Percentiles rank a stretch among this genome's conserved stretches.
These are phyloP conservation scores for Cucurbitaria berberidis DNA, from an alignment of 2,329 filamentous ascomycete species.

Conservation along the genomic window DNA sequence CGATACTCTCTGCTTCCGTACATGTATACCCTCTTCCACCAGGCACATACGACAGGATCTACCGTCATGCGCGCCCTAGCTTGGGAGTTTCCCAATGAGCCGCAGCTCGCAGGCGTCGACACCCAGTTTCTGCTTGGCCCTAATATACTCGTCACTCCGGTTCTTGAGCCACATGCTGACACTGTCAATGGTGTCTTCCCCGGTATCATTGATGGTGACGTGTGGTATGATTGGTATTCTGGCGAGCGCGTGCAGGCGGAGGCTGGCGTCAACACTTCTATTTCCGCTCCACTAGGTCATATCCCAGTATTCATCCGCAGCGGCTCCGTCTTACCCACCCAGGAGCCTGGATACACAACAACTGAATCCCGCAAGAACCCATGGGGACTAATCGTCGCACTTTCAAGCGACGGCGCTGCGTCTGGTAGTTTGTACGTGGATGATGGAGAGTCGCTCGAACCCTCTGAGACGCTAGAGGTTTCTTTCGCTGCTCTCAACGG, in stretches of 20 bases:
- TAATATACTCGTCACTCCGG: constrained; percentile 70
- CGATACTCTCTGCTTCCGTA: constrained; percentile 76
- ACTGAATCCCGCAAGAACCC: constrained; percentile 65
- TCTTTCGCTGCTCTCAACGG: constrained; percentile 54
- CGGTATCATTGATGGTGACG: constrained; percentile 62
- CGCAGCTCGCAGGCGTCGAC: constrained; percentile 69
- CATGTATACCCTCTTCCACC: constrained; percentile 75
- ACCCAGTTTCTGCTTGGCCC: constrained; percentile 75
- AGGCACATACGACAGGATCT: constrained; percentile 68
- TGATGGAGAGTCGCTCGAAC: constrained; percentile 72
- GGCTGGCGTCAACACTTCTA: constrained; percentile 64
- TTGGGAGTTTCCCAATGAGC: constrained; percentile 78
- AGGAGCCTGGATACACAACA: constrained; percentile 73
- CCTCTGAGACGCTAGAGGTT: constrained; percentile 62
- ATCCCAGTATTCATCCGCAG: constrained; percentile 76
- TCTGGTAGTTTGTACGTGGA: constrained; percentile 72
- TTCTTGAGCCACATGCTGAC: constrained; percentile 66
- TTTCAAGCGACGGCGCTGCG: constrained; percentile 62
- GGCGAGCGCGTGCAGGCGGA: constrained; percentile 60
- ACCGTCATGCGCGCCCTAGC: constrained; percentile 75
- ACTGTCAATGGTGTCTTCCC: constrained; percentile 74
- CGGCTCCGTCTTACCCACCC: constrained; percentile 69
- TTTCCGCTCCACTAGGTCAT: constrained; percentile 67
- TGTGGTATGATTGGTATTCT: constrained; percentile 86
- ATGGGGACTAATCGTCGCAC: constrained; percentile 71